Evolutionary conservation across 371 early-diverging fungal species (phyloP).

Genomic region (Paraphysoderma sedebokerense): DNA sequence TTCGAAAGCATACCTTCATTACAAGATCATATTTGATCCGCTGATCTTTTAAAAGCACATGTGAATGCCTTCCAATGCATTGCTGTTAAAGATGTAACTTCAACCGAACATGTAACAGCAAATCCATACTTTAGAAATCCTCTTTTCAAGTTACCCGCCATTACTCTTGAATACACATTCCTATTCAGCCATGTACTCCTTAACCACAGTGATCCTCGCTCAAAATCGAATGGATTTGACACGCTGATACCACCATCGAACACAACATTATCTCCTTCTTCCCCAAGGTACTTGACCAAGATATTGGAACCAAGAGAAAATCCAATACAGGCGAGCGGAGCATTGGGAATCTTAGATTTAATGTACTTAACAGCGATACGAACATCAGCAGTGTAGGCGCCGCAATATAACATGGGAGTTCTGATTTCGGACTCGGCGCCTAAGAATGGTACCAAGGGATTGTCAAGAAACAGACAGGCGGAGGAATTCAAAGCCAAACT

Average conservation of each 20-base stretch:
- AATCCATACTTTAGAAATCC: conserved; percentile 24
- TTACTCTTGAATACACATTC: conserved; percentile 40
- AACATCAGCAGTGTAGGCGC: conserved; percentile 67
- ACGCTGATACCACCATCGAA: conserved; percentile 60
- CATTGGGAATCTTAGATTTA: conserved; percentile 28
- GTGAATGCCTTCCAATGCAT: conserved; percentile 17
- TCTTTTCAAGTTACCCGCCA: conserved; percentile 48
- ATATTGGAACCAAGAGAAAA: conserved; percentile 84
- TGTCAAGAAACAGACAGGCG: neutral
- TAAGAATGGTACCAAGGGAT: neutral
- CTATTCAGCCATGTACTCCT: conserved; percentile 27
- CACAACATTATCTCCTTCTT: conserved; percentile 55
- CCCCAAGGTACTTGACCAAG: conserved; percentile 77
- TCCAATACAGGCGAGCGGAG: conserved; percentile 59
- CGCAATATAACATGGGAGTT: conserved; percentile 64
- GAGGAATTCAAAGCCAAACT: neutral
- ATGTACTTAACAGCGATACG: conserved; percentile 37
- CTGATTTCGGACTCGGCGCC: conserved; percentile 44
- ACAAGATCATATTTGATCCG: conserved; percentile 34
- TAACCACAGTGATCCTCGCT: neutral
- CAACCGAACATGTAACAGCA: neutral
- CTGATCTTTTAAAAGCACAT: conserved; percentile 28
- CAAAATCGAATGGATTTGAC: conserved; percentile 42
- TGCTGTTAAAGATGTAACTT: neutral
- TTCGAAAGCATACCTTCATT: conserved; percentile 5